These are phyloP conservation scores for Sporothrix luriei DNA, from an alignment of 2,329 filamentous ascomycete genomes.

Conservation along the genomic window DNA sequence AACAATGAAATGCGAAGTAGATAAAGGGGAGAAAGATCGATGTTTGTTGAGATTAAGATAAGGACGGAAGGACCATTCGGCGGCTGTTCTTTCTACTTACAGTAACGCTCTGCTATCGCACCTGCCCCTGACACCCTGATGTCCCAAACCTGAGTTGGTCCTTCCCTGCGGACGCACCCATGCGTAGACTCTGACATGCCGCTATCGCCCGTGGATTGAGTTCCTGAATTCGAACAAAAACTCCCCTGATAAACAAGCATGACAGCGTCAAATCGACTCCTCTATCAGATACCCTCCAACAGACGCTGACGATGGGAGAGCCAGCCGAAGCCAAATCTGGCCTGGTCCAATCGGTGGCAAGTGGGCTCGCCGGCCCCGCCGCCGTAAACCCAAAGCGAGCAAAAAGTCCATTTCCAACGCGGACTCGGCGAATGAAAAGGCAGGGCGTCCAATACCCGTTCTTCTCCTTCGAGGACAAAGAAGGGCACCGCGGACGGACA, in stretches of 20 bases:
- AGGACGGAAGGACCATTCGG: background rate
- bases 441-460: background rate
- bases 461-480: no score
- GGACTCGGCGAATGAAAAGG: background rate
- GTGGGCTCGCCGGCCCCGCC: conserved; percentile 23
- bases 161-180: background rate
- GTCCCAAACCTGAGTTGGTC: background rate
- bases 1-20: background rate
- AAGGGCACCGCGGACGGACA: background rate
- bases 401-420: conserved; percentile 32
- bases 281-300: background rate
- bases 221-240: conserved; percentile 27
- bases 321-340: background rate
- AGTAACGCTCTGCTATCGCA: conserved; percentile 16
- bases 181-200: background rate
- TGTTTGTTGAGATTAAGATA: background rate
- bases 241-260: conserved; percentile 18
- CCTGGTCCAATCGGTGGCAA: conserved; percentile 1
- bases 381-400: conserved; percentile 32
- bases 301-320: no score
- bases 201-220: conserved; percentile 3
- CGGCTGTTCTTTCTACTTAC: conserved; percentile 11
- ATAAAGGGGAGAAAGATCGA: background rate
- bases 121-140: background rate
- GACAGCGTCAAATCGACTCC: background rate